phyloP scores from a whole-genome alignment of 176 grass and related monocot genomes.

The Zizania latifolia region DNA sequence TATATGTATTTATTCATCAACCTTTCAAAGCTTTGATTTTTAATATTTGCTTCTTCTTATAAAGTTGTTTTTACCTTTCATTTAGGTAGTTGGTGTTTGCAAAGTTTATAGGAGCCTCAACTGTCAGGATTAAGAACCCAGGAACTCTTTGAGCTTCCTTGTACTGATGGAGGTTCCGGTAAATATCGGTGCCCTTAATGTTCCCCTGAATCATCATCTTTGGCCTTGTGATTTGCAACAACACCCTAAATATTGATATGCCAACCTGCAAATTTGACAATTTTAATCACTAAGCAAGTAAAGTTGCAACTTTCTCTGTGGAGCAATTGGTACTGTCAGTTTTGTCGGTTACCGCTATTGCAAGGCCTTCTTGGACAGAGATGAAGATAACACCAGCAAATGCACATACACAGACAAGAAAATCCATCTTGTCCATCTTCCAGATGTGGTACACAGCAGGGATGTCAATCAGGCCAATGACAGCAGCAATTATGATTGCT shows the following conservation, averaged over 20 bases:
- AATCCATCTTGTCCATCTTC: conserved; percentile 98
- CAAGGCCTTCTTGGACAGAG: conserved; percentile 81
- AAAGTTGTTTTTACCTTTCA: conserved; percentile 56
- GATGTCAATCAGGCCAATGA: conserved; percentile 73
- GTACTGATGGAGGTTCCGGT: conserved; percentile 79
- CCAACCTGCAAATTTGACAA: conserved; percentile 50
- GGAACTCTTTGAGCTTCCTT: conserved; percentile 81
- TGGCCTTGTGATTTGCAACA: conserved; percentile 85
- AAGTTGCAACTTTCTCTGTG: neutral
- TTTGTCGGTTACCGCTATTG: conserved; percentile 63
- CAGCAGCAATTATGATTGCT: conserved; percentile 78
- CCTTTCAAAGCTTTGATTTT: neutral
- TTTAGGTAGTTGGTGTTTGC: conserved; percentile 85
- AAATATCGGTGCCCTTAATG: conserved; percentile 76
- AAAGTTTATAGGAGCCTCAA: conserved; percentile 95
- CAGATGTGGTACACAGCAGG: conserved; percentile 68
- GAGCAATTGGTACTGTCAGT: neutral
- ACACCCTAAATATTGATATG: conserved; percentile 76
- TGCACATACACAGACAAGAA: conserved; percentile 72
- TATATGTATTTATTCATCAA: conserved; percentile 1
- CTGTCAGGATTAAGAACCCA: conserved; percentile 74
- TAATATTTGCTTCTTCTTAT: neutral
- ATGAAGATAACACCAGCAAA: conserved; percentile 95
- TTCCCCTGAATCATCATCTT: conserved; percentile 70
- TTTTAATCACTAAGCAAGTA: neutral